phyloP scores from a whole-genome alignment of 2,329 filamentous ascomycete genomes.

The Talaromyces sp. region DNA sequence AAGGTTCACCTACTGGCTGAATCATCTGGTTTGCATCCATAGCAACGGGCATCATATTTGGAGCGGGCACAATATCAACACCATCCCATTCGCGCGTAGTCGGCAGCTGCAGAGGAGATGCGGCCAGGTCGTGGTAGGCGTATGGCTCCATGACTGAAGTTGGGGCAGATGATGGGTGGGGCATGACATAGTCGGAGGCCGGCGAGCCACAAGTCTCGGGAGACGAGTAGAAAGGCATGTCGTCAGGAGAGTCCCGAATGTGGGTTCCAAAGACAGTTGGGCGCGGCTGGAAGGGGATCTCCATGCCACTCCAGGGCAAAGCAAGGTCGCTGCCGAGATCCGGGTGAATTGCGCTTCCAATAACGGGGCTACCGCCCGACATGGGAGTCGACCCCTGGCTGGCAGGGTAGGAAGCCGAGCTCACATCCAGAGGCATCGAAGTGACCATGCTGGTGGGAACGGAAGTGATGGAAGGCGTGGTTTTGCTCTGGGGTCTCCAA shows the following conservation, averaged over 20 bases:
- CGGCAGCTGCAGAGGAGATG: constrained; percentile 29
- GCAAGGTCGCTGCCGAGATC: constrained; percentile 26
- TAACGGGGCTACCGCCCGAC: constrained; percentile 31
- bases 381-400: constrained; percentile 27
- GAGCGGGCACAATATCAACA: constrained; percentile 20
- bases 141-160: constrained; percentile 29
- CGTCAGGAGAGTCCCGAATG: constrained; percentile 32
- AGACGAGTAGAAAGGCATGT: constrained; percentile 38
- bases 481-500: constrained; percentile 21
- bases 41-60: constrained; percentile 29
- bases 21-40: constrained; percentile 29
- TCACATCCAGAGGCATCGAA: constrained; percentile 18
- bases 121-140: constrained; percentile 25
- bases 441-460: constrained; percentile 18
- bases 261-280: constrained; percentile 24
- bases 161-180: constrained; percentile 23
- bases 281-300: constrained; percentile 26
- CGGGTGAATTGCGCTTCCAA: constrained; percentile 21
- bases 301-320: constrained; percentile 32
- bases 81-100: constrained; percentile 27
- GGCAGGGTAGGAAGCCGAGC: constrained; percentile 18
- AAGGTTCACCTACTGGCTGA: constrained; percentile 30
- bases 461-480: constrained; percentile 14
- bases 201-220: constrained; percentile 41
- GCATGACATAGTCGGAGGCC: constrained; percentile 27